These are phyloP conservation scores for Starmerella riodocensis DNA, from an alignment of 805 yeast genomes.

Conservation along the genomic window DNA sequence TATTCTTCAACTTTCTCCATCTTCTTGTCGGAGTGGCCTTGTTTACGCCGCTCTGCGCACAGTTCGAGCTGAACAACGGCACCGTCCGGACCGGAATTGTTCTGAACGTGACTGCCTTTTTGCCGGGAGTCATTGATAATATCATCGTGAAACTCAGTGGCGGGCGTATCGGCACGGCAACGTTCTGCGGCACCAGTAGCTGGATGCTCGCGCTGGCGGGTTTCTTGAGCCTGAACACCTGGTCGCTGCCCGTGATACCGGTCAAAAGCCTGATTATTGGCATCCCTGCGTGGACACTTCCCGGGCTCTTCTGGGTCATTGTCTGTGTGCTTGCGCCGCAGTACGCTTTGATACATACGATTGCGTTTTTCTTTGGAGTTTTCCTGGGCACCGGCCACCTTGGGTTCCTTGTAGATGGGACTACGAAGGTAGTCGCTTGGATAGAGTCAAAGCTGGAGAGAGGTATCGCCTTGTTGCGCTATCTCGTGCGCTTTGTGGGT, in stretches of 20 bases:
- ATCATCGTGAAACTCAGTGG: conserved; percentile 7
- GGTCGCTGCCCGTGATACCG: conserved; percentile 36
- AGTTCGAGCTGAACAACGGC: conserved; percentile 62
- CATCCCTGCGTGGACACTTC: conserved; percentile 12
- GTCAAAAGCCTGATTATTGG: conserved; percentile 19
- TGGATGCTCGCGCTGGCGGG: conserved; percentile 25
- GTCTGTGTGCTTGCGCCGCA: background rate
- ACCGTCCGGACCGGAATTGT: conserved; percentile 77
- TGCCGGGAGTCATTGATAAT: conserved; percentile 53
- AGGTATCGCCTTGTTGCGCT: conserved; percentile 42
- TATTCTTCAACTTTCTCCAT: conserved; percentile 51
- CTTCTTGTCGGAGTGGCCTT: conserved; percentile 46
- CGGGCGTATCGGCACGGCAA: conserved; percentile 5
- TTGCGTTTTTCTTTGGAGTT: conserved; percentile 57
- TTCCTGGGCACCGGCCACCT: conserved; percentile 42
- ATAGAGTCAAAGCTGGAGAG: conserved; percentile 45
- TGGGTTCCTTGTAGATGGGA: conserved; percentile 45
- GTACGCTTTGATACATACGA: conserved; percentile 50
- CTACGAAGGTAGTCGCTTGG: conserved; percentile 41
- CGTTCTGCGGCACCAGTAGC: conserved; percentile 12
- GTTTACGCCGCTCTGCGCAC: conserved; percentile 45
- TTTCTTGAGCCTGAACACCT: conserved; percentile 11
- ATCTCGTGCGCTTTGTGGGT: conserved; percentile 40
- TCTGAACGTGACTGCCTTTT: conserved; percentile 54
- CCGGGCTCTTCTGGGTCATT: conserved; percentile 1